A percentile compares a stretch with the other conserved stretches of the same genome.
These are phyloP conservation scores for Psilocybe mexicana DNA, from an alignment of 1,284 basidiomycete species.

Conservation along the genomic window DNA sequence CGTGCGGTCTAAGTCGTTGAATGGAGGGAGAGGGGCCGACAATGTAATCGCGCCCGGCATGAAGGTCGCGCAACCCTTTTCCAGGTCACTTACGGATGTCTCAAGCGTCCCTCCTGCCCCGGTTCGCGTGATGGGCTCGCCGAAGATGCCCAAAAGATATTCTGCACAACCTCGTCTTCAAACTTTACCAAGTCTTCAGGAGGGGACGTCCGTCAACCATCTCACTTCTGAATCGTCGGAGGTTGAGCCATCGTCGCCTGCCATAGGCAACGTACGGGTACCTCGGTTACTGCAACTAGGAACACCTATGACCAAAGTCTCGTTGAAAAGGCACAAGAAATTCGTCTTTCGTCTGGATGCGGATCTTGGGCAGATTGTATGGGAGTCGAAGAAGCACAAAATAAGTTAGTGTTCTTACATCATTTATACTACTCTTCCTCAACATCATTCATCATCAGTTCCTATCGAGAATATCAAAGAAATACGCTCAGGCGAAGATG, in stretches of 20 bases:
- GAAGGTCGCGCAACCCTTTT: slow-evolving; percentile 8
- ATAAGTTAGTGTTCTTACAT: slow-evolving; percentile 54
- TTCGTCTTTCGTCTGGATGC: slow-evolving; percentile 74
- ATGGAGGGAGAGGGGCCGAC: not conserved
- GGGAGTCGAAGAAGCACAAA: slow-evolving; percentile 76
- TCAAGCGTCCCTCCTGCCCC: not conserved
- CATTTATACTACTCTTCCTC: not conserved
- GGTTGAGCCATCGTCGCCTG: slow-evolving; percentile 4
- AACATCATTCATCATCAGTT: slow-evolving; percentile 45
- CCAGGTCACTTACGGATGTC: slow-evolving; percentile 19
- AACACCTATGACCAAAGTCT: slow-evolving; percentile 83
- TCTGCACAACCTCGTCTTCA: slow-evolving; percentile 6
- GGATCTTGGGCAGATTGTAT: slow-evolving; percentile 79
- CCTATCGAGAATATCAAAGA: slow-evolving; percentile 92
- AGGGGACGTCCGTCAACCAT: slow-evolving; percentile 6
- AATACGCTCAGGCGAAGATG: slow-evolving; percentile 77
- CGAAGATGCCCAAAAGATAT: not conserved
- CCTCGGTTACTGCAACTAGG: slow-evolving; percentile 59
- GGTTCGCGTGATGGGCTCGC: not conserved
- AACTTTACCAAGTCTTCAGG: slow-evolving; percentile 7
- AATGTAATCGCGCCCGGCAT: not conserved
- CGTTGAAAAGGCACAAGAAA: slow-evolving; percentile 67
- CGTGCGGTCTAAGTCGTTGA: slow-evolving; percentile 18
- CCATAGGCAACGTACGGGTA: slow-evolving; percentile 35
- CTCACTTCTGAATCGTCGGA: not conserved